These are phyloP conservation scores for Botrytis tulipae DNA, from an alignment of 2,329 filamentous ascomycete genomes.

Conservation along the genomic window DNA sequence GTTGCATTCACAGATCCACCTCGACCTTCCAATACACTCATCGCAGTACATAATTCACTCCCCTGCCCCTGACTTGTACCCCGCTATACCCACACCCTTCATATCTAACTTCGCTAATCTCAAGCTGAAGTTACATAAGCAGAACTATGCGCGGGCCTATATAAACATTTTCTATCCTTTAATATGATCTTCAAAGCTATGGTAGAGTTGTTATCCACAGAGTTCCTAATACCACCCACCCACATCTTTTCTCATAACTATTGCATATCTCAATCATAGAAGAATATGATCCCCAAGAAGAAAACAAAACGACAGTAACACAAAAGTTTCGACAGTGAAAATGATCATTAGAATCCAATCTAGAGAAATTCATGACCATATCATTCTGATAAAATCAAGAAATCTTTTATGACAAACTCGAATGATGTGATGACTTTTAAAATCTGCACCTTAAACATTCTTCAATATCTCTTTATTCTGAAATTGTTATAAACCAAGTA, in stretches of 20 bases:
- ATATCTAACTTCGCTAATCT: not conserved
- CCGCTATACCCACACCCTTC: no score
- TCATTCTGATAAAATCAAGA: no score
- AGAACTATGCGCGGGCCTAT: not conserved
- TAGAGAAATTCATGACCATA: no score
- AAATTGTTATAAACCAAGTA: no score
- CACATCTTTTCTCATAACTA: fast-evolving
- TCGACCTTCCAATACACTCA: no score
- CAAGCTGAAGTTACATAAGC: not conserved
- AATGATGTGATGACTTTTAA: no score
- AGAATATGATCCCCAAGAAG: not conserved
- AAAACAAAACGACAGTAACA: not conserved
- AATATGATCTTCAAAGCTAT: no score
- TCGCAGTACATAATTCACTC: not conserved
- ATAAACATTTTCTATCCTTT: not conserved
- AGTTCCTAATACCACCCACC: no score
- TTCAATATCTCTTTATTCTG: no score
- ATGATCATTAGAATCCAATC: fast-evolving
- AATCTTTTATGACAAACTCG: no score
- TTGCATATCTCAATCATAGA: fast-evolving
- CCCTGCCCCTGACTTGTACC: not conserved
- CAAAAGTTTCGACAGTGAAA: not conserved
- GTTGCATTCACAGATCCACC: not conserved
- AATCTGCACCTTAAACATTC: no score
- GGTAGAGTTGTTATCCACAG: no score